Evolutionary conservation across 805 yeast genomes (phyloP), one percentile per base, ranked within the genome.

Genomic region (Saccharomycopsis oosterbeekiorum): DNA sequence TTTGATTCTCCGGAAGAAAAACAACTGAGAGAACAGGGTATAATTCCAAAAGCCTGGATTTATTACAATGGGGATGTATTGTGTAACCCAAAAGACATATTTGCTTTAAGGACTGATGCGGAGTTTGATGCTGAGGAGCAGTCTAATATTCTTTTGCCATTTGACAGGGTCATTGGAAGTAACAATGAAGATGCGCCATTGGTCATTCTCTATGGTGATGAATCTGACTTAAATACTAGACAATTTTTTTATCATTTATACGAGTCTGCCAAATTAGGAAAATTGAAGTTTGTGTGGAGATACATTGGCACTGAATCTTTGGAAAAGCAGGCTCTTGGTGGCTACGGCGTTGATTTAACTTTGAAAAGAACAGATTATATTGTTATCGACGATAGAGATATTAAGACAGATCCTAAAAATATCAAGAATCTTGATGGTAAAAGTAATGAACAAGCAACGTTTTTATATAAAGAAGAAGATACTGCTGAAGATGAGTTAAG

Each of bases 281-380:
- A 88, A 68, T 69, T 91, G 34, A 78, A 88, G 57, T 87, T 89
- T 70, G 80, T 85, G 1, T 82, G 96, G 86, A 80, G 97, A 66
- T 85, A 90, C 67, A 76, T 82, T 12, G 85, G 87, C 0, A 62
- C 50, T 29, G 40, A 10, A 5, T 8, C 53, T 19, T 14, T 21
- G 6, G 41, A 40, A 9, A 60, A 60, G 12, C 80, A 76, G 54
- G 15, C 59, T 0, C 65, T 84, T 8, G 66, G 78, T 10, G 94
- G 93, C 0, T 89, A 83, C 70, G 94, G 91, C 1, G 84, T 80
- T 17, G 86, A 80, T 54, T 69, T 86, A 54, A 80, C 84, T 1
- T 67, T 87, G 63, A 87, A 87, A 67, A 75, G 86, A 65, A 82
- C 89, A 0, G 89, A 85, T 65, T 84, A 85, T 62, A 74, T 84